Conservation (phyloP, 257 asterid species). For the Sherardia arvensis region DNA sequence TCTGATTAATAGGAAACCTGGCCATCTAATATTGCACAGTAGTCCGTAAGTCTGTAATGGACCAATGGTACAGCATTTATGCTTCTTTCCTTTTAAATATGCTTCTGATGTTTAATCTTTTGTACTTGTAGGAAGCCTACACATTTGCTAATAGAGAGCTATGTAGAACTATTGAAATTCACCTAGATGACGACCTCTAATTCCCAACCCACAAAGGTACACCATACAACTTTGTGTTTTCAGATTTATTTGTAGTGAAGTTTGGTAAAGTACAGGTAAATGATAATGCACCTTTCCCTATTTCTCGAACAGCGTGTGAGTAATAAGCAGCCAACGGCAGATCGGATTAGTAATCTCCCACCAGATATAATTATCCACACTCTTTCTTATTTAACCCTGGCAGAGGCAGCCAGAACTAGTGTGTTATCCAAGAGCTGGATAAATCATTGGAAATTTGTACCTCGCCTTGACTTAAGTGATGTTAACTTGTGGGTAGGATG, state of each 20-base stretch:
- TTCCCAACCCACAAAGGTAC: not conserved
- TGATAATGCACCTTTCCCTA: not conserved
- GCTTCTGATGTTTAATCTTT: not conserved
- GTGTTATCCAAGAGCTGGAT: not conserved
- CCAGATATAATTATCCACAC: not conserved
- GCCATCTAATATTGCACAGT: not conserved
- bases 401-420: not conserved
- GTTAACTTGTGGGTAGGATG: not conserved
- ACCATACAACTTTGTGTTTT: not conserved
- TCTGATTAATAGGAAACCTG: not conserved
- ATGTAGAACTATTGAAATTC: not conserved
- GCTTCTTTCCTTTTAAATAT: not conserved
- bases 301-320: not conserved
- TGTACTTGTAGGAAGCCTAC: not conserved
- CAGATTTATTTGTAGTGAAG: not conserved
- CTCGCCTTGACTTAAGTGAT: not conserved
- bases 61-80: not conserved
- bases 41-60: not conserved
- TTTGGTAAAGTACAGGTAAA: not conserved
- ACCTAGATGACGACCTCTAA: not conserved
- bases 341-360: not conserved
- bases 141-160: not conserved
- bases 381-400: not conserved
- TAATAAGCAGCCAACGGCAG: not conserved
- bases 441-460: not conserved